A percentile compares a stretch with the other conserved stretches of the same genome.
These are phyloP conservation scores for Mrakia blollopis DNA, from an alignment of 768 basidiomycete species.

Conservation along the genomic window DNA sequence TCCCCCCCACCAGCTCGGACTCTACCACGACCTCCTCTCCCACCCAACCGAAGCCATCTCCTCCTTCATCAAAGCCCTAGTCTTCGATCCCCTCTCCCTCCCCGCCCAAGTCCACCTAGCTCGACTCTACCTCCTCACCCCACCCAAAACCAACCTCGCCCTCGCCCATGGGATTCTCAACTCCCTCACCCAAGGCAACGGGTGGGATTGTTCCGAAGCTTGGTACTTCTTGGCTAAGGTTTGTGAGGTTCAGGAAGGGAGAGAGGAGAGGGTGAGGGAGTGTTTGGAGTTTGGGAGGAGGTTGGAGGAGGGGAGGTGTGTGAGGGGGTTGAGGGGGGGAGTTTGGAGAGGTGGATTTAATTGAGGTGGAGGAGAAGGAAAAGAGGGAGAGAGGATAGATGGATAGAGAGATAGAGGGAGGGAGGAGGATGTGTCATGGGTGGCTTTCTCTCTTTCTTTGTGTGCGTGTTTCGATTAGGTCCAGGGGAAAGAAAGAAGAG, in stretches of 20 bases:
- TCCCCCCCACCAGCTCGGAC: constrained; percentile 54
- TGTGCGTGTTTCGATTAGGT: no score
- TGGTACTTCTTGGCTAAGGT: constrained; percentile 89
- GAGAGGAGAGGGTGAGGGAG: constrained; percentile 62
- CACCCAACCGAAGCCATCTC: constrained; percentile 58
- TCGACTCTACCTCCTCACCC: constrained; percentile 59
- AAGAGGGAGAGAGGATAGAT: neutral
- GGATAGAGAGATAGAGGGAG: no score
- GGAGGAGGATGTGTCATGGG: no score
- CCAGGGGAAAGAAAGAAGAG: no score
- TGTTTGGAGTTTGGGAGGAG: constrained; percentile 64
- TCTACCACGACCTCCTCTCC: constrained; percentile 62
- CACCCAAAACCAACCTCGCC: constrained; percentile 50
- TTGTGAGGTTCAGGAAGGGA: constrained; percentile 66
- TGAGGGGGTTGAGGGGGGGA: constrained; percentile 39
- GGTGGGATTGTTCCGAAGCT: constrained; percentile 89
- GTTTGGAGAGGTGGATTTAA: constrained; percentile 14
- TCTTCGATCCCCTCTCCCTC: constrained; percentile 73
- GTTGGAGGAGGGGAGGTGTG: constrained; percentile 45
- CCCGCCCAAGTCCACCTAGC: constrained; percentile 73
- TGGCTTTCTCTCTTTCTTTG: no score
- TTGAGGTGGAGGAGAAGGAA: neutral
- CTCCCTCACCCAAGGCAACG: constrained; percentile 66
- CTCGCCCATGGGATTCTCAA: constrained; percentile 75
- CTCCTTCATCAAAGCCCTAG: constrained; percentile 80